Evolutionary conservation across 805 yeast species (phyloP), one percentile per base, ranked within the genome.

Genomic region (Lachancea nothofagi): DNA sequence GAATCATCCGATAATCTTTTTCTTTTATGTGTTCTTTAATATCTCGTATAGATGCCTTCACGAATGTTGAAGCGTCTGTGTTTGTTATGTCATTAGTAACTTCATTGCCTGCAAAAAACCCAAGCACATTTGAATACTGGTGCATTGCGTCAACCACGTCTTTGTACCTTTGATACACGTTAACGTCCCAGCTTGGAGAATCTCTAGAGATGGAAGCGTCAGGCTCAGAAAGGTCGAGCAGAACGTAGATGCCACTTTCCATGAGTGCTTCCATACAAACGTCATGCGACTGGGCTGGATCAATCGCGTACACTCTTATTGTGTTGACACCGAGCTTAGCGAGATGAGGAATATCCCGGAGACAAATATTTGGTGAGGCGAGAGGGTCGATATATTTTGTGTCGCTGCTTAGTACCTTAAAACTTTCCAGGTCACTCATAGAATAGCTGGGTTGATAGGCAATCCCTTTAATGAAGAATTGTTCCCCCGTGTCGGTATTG

Each of bases 51-150:
- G 97, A 96, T 22, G 97, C 96, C 72, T 90, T 93, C 42, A 93
- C 95, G 64, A 80, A 90, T 1, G 97, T 87, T 21, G 97, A 88
- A 23, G 97, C 85, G 51, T 78, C 81, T 10, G 97, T 84, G 64
- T 86, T 89, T 35, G 87, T 67, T 31, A 65, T 66, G 57, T 85
- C 87, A 64, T 89, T 90, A 44, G 90, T 78, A 39, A 93, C 97
- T 72, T 90, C 98, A 65, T 93, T 93, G 46, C 97, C 98, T 21
- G 97, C 97, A 65, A 90, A 89, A 74, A 86, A 89, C 2, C 97
- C 98, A 47, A 90, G 71, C 14, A 86, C 75, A 65, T 90, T 90
- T 34, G 80, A 65, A 66, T 89, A 90, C 52, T 74, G 70, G 43
- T 78, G 76, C 69, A 93, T 76, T 50, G 74, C 67, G 63, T 93